Conservation (phyloP, 192 early-diverging fungal species). For the Backusella psychrophila region DNA sequence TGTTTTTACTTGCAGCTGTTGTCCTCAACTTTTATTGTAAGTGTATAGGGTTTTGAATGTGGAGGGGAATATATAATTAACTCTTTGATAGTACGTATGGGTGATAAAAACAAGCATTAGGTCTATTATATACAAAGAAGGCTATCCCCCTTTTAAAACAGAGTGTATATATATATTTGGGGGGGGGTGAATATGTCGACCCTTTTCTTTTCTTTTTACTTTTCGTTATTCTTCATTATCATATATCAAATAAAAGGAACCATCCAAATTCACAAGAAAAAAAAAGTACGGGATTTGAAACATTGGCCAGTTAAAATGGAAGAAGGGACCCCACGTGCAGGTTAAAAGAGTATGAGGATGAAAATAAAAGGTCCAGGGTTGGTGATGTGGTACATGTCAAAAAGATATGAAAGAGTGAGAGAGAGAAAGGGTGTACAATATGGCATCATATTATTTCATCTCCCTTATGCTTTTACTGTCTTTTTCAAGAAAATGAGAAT, state of each 20-base stretch:
- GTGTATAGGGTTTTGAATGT: background rate
- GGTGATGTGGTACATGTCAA: background rate
- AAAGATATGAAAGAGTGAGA: background rate
- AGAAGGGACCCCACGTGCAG: background rate
- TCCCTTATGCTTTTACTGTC: too few relatives aligned
- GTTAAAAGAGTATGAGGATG: background rate
- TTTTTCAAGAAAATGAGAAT: too few relatives aligned
- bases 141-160: background rate
- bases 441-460: background rate
- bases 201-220: background rate
- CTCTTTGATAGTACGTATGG: constrained; percentile 2
- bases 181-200: background rate
- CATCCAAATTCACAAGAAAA: background rate
- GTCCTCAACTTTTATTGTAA: constrained; percentile 69
- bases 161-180: background rate
- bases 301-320: background rate
- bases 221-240: background rate
- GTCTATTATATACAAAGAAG: background rate
- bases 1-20: constrained; percentile 62
- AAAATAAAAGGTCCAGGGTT: background rate
- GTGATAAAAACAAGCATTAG: background rate
- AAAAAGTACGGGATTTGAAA: background rate
- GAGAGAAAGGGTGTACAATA: background rate
- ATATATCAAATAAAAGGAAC: background rate
- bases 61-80: background rate